phyloP scores from a whole-genome alignment of 2,329 filamentous ascomycete species.

The Nothopassalora personata region DNA sequence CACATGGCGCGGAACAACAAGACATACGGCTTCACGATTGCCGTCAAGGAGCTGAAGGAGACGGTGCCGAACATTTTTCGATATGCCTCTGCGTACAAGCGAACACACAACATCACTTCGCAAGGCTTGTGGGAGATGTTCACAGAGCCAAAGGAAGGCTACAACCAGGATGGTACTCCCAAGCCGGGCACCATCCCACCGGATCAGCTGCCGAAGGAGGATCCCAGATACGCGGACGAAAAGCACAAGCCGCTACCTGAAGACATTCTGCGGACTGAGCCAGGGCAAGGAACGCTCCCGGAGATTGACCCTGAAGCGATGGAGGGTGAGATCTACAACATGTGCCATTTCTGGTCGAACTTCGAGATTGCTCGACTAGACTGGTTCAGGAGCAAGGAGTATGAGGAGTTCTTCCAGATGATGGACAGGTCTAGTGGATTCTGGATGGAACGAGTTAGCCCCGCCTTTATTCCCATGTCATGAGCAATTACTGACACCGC shows the following conservation, averaged over 20 bases:
- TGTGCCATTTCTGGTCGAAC: constrained; percentile 99
- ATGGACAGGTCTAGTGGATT: constrained; percentile 98
- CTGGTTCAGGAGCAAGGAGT: constrained; percentile 96
- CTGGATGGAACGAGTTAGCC: constrained; percentile 91
- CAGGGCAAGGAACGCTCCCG: constrained; percentile 63
- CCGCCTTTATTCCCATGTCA: not conserved
- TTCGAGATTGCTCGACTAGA: constrained; percentile 93
- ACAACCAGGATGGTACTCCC: constrained; percentile 47
- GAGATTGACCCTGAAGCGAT: constrained; percentile 87
- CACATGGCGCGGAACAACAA: constrained; percentile 94
- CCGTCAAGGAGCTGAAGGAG: constrained; percentile 94
- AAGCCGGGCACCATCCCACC: constrained; percentile 37
- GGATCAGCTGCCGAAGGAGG: constrained; percentile 43
- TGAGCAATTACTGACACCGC: constrained; percentile 32
- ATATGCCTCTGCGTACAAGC: constrained; percentile 96
- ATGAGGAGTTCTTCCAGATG: constrained; percentile 97
- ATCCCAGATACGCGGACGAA: constrained; percentile 58
- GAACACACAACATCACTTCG: constrained; percentile 81
- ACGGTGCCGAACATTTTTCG: constrained; percentile 98
- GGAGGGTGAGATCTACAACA: constrained; percentile 98
- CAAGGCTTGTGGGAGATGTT: constrained; percentile 99
- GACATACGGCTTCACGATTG: constrained; percentile 98
- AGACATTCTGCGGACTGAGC: constrained; percentile 72
- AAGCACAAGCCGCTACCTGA: constrained; percentile 67
- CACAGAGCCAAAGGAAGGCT: constrained; percentile 67